phyloP scores from a whole-genome alignment of 2,329 filamentous ascomycete species.

The Trichoderma guizhouense region DNA sequence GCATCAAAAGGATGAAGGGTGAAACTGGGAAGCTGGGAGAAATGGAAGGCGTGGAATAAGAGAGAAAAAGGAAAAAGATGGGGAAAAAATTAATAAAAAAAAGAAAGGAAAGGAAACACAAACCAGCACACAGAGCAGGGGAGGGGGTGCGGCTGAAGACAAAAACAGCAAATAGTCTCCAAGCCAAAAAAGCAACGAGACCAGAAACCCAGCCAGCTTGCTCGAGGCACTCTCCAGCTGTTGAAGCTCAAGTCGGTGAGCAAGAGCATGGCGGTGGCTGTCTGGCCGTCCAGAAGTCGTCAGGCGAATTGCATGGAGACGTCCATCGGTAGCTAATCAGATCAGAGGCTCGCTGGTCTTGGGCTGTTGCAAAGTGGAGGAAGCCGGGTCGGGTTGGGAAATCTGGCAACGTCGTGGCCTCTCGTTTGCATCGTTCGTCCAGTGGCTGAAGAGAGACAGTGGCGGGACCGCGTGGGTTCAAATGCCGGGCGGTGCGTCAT shows the following conservation, averaged over 20 bases:
- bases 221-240: constrained; percentile 3
- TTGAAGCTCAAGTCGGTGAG: constrained; percentile 4
- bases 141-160: constrained; percentile 4
- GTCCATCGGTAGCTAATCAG: constrained; percentile 9
- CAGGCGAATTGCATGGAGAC: constrained; percentile 7
- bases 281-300: not conserved
- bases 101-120: not conserved
- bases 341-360: not conserved
- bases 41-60: not conserved
- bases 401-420: constrained; percentile 8
- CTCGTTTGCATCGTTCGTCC: constrained; percentile 1
- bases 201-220: not conserved
- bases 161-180: not conserved
- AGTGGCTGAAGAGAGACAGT: not conserved
- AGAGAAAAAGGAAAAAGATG: not conserved
- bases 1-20: not conserved
- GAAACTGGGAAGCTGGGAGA: not conserved
- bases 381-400: not conserved
- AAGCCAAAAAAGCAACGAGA: not conserved
- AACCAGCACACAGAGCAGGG: not conserved
- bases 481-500: constrained; percentile 9
- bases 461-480: constrained; percentile 2
- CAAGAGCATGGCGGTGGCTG: constrained; percentile 4
- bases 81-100: not conserved
- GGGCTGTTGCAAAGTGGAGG: not conserved